A percentile compares a stretch with the other conserved stretches of the same genome.
Conservation (phyloP, 2,329 filamentous ascomycete genomes). For the Claviceps sorghi region DNA sequence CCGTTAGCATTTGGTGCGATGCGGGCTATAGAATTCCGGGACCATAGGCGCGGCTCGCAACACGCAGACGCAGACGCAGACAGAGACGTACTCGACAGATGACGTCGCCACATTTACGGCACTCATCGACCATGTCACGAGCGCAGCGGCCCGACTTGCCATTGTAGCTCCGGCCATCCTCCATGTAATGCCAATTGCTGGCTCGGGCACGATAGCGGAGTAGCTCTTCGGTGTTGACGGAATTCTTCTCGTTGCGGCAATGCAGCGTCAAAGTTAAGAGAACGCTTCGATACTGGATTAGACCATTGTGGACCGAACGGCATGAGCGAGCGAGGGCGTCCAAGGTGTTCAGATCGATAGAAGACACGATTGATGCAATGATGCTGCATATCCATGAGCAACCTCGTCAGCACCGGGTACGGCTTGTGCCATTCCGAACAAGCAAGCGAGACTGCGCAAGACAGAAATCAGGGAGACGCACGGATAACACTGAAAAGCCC, state of each 20-base stretch:
- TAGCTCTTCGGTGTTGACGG: conserved; percentile 39
- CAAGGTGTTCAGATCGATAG: conserved; percentile 76
- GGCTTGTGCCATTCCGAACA: not conserved
- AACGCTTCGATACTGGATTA: conserved; percentile 63
- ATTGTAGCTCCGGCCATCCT: conserved; percentile 36
- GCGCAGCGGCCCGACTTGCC: conserved; percentile 70
- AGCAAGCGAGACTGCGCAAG: conserved; percentile 1
- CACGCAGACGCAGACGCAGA: not conserved
- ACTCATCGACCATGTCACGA: conserved; percentile 72
- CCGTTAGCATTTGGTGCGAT: conserved; percentile 4
- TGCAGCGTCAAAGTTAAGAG: conserved; percentile 63
- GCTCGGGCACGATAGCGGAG: conserved; percentile 43
- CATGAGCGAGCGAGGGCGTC: conserved; percentile 73
- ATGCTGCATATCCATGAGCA: conserved; percentile 42
- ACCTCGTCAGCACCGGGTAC: not conserved
- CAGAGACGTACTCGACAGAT: conserved; percentile 60
- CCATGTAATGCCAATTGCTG: conserved; percentile 45
- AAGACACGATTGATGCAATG: conserved; percentile 56
- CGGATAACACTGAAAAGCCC: conserved; percentile 24
- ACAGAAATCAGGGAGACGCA: conserved; percentile 7
- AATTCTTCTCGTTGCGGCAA: conserved; percentile 56
- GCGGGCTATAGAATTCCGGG: not conserved
- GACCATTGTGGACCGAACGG: conserved; percentile 59
- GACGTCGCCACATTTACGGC: conserved; percentile 59
- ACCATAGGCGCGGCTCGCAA: not conserved